phyloP scores from a whole-genome alignment of 108 stramenopile genomes.

The Cyclotella sp. region DNA sequence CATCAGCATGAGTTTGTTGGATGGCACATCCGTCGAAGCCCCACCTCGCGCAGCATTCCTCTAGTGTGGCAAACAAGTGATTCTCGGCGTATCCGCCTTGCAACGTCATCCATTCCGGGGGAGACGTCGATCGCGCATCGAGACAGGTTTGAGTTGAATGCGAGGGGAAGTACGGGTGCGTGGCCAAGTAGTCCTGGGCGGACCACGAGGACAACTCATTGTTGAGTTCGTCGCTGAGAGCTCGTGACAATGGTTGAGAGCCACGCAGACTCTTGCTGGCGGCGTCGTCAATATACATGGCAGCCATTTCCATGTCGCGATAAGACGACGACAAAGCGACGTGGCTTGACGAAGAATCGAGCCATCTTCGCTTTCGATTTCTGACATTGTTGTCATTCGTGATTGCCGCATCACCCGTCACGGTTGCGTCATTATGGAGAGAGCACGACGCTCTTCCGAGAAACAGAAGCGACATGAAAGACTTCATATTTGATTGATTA shows the following conservation, averaged over 20 bases:
- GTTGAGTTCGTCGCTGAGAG: neutral
- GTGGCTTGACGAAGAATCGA: no score
- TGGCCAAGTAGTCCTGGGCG: neutral
- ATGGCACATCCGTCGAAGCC: constrained; percentile 9
- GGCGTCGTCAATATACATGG: no score
- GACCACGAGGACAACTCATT: neutral
- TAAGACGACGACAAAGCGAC: no score
- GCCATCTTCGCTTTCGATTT: neutral
- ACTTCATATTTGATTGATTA: neutral
- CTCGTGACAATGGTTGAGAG: no score
- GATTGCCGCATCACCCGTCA: neutral
- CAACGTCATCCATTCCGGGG: constrained; percentile 35
- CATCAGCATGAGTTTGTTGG: no score
- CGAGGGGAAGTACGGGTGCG: constrained; percentile 28
- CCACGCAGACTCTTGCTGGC: no score
- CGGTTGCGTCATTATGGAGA: neutral
- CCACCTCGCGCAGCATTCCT: constrained; percentile 33
- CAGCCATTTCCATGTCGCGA: no score
- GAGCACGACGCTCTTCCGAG: neutral
- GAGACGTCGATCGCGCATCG: neutral
- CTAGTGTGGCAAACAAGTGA: constrained; percentile 15
- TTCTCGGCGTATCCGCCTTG: constrained; percentile 44
- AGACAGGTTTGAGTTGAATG: constrained; percentile 13
- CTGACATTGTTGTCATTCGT: neutral
- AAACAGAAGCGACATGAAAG: neutral